Conservation (phyloP, 148 eudicot genomes). For the Spergularia marina region DNA sequence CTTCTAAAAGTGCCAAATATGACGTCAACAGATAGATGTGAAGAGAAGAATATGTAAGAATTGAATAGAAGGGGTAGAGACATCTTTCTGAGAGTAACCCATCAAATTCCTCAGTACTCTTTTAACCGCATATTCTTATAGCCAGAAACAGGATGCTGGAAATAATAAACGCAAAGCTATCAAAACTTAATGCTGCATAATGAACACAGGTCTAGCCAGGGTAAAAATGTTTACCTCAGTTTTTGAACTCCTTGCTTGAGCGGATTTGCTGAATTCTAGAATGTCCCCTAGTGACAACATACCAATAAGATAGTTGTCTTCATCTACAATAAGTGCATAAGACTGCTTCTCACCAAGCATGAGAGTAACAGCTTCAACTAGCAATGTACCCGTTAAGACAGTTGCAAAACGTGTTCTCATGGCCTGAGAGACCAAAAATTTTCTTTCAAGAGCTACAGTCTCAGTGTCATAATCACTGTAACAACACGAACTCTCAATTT, state of each 20-base stretch:
- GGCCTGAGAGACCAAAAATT: slow-evolving; percentile 71
- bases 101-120: neutral
- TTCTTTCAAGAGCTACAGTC: slow-evolving; percentile 44
- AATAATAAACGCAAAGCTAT: neutral
- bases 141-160: neutral
- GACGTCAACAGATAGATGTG: neutral
- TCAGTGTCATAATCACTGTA: slow-evolving; percentile 42
- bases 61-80: neutral
- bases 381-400: slow-evolving; percentile 43
- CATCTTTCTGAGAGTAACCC: neutral
- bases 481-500: slow-evolving; percentile 62
- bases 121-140: neutral
- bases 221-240: slow-evolving; percentile 42
- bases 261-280: slow-evolving; percentile 50
- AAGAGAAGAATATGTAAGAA: neutral
- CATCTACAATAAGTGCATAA: slow-evolving; percentile 64
- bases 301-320: slow-evolving; percentile 46
- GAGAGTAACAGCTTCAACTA: slow-evolving; percentile 55
- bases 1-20: neutral
- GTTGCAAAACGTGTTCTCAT: slow-evolving; percentile 75
- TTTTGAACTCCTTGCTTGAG: slow-evolving; percentile 35
- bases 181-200: neutral
- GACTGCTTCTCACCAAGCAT: slow-evolving; percentile 82
- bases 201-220: neutral
- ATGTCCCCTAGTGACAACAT: slow-evolving; percentile 57